Conservation (phyloP, 2,329 filamentous ascomycete species). For the Fusarium miscanthi region DNA sequence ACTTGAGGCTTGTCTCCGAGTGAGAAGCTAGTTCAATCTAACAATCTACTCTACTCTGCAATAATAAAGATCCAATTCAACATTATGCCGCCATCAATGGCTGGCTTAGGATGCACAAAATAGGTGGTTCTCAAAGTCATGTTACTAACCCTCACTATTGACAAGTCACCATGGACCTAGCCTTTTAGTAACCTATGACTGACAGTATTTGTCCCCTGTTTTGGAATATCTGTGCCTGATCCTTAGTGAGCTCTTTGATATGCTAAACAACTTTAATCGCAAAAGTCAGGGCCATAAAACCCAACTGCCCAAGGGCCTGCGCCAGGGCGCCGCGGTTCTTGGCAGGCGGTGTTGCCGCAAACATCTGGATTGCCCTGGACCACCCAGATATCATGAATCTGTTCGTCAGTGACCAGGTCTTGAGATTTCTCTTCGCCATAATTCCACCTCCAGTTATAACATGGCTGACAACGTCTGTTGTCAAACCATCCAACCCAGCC, state of each 20-base stretch:
- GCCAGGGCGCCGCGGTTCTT: not conserved
- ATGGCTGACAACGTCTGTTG: not conserved
- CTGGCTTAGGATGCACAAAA: too few species aligned
- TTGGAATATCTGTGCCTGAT: not conserved
- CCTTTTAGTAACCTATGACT: not conserved
- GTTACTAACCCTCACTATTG: too few species aligned
- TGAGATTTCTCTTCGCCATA: not conserved
- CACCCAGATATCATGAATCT: not conserved
- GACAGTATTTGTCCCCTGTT: not conserved
- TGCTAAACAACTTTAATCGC: not conserved
- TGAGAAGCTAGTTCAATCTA: not conserved
- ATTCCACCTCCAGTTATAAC: not conserved
- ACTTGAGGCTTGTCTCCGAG: not conserved
- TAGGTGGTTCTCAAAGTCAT: too few species aligned
- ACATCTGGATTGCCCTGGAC: too few species aligned
- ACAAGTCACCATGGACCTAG: too few species aligned
- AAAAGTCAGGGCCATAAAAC: not conserved
- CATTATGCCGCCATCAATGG: too few species aligned
- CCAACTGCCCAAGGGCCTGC: not conserved
- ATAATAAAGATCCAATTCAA: not conserved
- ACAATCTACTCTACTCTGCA: not conserved
- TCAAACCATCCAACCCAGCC: not conserved
- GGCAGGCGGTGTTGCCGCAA: not conserved
- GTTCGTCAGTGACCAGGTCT: not conserved
- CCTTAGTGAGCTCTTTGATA: not conserved